Base-by-base conservation (phyloP, 768 basidiomycete genomes). In the Asterophora lycoperdoides region DNA sequence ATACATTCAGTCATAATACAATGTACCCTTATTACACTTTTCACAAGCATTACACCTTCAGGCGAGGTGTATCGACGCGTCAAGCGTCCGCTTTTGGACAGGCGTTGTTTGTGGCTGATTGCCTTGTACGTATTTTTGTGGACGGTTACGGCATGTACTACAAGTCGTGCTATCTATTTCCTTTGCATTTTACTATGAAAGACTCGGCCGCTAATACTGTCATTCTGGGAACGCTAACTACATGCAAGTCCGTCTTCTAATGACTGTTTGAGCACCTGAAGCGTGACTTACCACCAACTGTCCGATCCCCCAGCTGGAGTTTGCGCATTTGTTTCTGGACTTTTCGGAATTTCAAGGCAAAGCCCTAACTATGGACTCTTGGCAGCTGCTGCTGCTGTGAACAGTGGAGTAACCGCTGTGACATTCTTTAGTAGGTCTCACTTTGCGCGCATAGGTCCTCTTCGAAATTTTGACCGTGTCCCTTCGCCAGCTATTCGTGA, bases 181-280 rank as follows among this genome's bases (percentile, higher is more conserved):
- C 9, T 13, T 8, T 32, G 15, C 39, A 18, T 5, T 28, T 26
- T 5, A 35, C 44, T 30, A 71, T 71, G 72, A 62, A 68, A 37
- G 50, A 63, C 26, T 63, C 64, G 19, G 61, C 67, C 39, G 38
- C 64, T 40, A 61, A 62, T 49, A 80, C 75, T 20, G 71, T 89
- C 38, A 70, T 74, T 23, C 69, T 76, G 48, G 83, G 84, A 48
- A 79, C 84, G 20, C 59, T 78, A 53, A 65, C 77, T 68, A 80
- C 84, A 83, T 89, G 87, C 86, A 77, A 85, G 87, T 89, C 80
- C 81, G 83, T 85, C 73, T 70, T 69, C 57, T 56, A 44, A 32
- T 51, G 51, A 39, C 50, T 53, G 28, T 37, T 36, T 20, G 49
- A 55, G 46, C 50, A 34, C 56, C 33, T 52, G 55, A 60, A 66